phyloP scores from a whole-genome alignment of 805 yeast genomes.

The Wickerhamomyces rabaulensis region DNA sequence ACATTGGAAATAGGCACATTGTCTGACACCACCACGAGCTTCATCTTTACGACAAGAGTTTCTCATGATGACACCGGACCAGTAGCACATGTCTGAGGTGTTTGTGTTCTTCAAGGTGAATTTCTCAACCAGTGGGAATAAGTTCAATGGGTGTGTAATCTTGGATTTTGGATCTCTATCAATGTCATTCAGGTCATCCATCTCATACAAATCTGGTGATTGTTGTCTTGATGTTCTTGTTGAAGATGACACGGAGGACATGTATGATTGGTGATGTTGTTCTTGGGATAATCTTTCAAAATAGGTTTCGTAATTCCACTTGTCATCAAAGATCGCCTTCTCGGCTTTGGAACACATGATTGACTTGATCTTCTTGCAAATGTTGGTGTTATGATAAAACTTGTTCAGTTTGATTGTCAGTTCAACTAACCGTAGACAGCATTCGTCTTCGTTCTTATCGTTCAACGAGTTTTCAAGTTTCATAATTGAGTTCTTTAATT shows the following conservation, averaged over 20 bases:
- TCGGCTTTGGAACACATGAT: slow-evolving; percentile 6
- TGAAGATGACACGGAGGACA: neutral
- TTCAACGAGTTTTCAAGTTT: slow-evolving; percentile 15
- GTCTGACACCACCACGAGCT: slow-evolving; percentile 80
- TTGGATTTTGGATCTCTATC: slow-evolving; percentile 35
- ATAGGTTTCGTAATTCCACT: slow-evolving; percentile 44
- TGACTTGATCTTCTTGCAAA: slow-evolving; percentile 2
- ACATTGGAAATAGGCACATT: slow-evolving; percentile 90
- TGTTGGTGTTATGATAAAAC: slow-evolving; percentile 13
- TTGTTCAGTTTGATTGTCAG: slow-evolving; percentile 14
- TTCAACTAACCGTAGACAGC: slow-evolving; percentile 4
- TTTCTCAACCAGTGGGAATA: slow-evolving; percentile 89
- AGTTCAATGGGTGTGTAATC: slow-evolving; percentile 50
- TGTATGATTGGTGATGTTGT: slow-evolving; percentile 9
- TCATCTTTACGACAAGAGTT: slow-evolving; percentile 93
- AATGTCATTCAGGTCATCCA: slow-evolving; percentile 7
- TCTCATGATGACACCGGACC: slow-evolving; percentile 98
- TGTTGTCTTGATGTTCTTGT: neutral
- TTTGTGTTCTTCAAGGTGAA: slow-evolving; percentile 65
- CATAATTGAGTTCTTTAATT: slow-evolving; percentile 6
- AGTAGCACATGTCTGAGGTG: slow-evolving; percentile 79
- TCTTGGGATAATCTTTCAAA: slow-evolving; percentile 13
- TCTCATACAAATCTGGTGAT: neutral
- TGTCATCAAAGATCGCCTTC: slow-evolving; percentile 21
- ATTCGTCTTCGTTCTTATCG: neutral